Evolutionary conservation across 768 basidiomycete species (phyloP).

Genomic region (Suillus alpinus): DNA sequence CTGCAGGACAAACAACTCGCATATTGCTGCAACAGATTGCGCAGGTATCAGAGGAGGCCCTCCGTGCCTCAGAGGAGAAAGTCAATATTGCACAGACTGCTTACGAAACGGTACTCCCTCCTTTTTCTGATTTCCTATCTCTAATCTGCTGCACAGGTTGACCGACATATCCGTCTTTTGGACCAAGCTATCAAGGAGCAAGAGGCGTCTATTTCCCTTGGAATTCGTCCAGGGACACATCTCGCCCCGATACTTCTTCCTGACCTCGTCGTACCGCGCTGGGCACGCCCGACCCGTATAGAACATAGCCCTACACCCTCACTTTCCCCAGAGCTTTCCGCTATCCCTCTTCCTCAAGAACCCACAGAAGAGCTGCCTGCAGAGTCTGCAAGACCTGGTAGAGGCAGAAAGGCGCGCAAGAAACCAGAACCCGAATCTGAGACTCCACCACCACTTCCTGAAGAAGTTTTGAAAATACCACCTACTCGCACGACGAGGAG

Average conservation of each 20-base stretch:
- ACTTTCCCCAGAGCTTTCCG: slow-evolving; percentile 28
- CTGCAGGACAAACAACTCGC: slow-evolving; percentile 37
- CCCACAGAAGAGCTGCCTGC: slow-evolving; percentile 12
- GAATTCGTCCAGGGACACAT: slow-evolving; percentile 51
- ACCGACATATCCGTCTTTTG: slow-evolving; percentile 74
- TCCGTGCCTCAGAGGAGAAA: slow-evolving; percentile 73
- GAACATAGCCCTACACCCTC: slow-evolving; percentile 43
- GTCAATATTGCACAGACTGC: slow-evolving; percentile 70
- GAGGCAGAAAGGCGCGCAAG: slow-evolving; percentile 21
- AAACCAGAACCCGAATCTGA: slow-evolving; percentile 15
- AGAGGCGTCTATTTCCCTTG: slow-evolving; percentile 52
- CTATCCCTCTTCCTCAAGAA: slow-evolving; percentile 13
- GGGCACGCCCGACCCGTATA: slow-evolving; percentile 42
- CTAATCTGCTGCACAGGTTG: slow-evolving; percentile 48
- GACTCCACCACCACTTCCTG: slow-evolving; percentile 4
- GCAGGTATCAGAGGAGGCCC: slow-evolving; percentile 54
- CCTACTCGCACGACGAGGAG: slow-evolving; percentile 22
- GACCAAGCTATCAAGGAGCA: slow-evolving; percentile 72
- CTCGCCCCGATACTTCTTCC: slow-evolving; percentile 56
- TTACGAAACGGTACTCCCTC: slow-evolving; percentile 55
- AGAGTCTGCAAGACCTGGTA: slow-evolving; percentile 18
- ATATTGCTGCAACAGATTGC: slow-evolving; percentile 58
- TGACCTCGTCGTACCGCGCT: slow-evolving; percentile 57
- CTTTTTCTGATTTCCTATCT: background rate
- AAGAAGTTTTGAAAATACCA: slow-evolving; percentile 1